Evolutionary conservation across 495 filamentous ascomycete genomes (phyloP), one percentile per base, ranked within the genome.

Genomic region (Penicillium samsonianum): DNA sequence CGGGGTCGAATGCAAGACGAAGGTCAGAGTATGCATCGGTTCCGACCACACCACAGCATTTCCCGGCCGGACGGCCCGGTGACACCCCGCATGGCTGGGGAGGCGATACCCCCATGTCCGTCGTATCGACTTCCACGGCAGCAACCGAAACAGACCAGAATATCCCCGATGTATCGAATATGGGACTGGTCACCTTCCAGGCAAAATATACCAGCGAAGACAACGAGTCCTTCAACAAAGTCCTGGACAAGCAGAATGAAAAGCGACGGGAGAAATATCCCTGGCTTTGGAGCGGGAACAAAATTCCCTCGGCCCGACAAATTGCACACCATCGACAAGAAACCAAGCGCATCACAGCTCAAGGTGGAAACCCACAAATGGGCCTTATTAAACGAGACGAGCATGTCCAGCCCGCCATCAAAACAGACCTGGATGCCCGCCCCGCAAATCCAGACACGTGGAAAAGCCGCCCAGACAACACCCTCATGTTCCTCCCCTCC

Each of bases 201-300:
- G 81, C 89, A 6, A 91, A 90, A 64, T 98, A 96, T 71, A 98
- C 92, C 5, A 94, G 89, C 61, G 94, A 98, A 73, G 94, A 98
- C 70, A 97, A 98, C 65, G 93, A 96, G 64, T 90, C 87, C 48
- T 97, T 98, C 77, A 93, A 96, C 73, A 88, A 87, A 64, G 78
- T 98, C 1, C 75, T 98, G 12, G 94, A 98, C 73, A 91, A 88
- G 68, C 90, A 96, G 62, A 98, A 97, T 66, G 79, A 83, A 25
- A 92, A 91, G 69, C 82, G 80, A 38, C 84, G 87, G 12, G 87
- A 90, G 66, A 92, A 90, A 59, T 86, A 96, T 66, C 85, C 85
- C 0, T 98, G 92, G 88, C 77, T 96, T 47, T 96, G 90, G 87
- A 82, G 80, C 31, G 86, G 84, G 25, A 97, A 98, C 69, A 95